Conservation (phyloP, 2,329 filamentous ascomycete genomes). For the Colletotrichum sp. region DNA sequence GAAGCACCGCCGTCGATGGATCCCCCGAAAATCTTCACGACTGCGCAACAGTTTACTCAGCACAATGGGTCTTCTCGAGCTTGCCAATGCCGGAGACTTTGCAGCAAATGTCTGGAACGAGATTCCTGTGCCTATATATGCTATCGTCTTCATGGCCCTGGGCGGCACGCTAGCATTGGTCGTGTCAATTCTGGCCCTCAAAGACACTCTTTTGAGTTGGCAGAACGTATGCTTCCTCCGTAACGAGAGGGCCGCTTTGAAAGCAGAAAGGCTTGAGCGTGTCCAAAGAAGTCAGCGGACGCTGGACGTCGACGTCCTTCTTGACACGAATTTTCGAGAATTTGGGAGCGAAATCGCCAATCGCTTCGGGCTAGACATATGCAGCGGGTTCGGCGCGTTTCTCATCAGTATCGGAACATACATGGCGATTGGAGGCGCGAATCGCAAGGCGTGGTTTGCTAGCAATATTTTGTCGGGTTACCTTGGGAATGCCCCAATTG, state of each 20-base stretch:
- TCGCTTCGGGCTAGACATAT: slow-evolving; percentile 52
- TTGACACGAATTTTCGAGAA: slow-evolving; percentile 52
- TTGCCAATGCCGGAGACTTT: slow-evolving; percentile 61
- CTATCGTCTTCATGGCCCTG: slow-evolving; percentile 54
- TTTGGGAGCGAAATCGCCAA: slow-evolving; percentile 55
- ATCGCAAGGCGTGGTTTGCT: slow-evolving; percentile 42
- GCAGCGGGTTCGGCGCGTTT: slow-evolving; percentile 53
- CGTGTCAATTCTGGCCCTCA: slow-evolving; percentile 48
- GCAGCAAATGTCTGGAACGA: slow-evolving; percentile 63
- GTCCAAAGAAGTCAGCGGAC: not conserved
- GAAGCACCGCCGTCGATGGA: not conserved
- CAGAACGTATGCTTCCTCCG: slow-evolving; percentile 50
- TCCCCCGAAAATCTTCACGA: not conserved
- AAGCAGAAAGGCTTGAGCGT: slow-evolving; percentile 17
- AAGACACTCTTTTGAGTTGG: slow-evolving; percentile 47
- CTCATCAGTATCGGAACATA: slow-evolving; percentile 55
- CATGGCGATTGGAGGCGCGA: slow-evolving; percentile 56
- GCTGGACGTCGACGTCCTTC: slow-evolving; percentile 35
- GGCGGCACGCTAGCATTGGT: slow-evolving; percentile 51
- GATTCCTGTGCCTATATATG: slow-evolving; percentile 51
- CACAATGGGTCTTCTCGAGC: slow-evolving; percentile 53
- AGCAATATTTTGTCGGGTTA: slow-evolving; percentile 61
- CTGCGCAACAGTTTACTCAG: not conserved
- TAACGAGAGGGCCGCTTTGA: slow-evolving; percentile 40
- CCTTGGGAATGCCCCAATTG: slow-evolving; percentile 55